Percentiles rank a stretch among this genome's conserved stretches.
These are phyloP conservation scores for Dimargaris cristalligena DNA, from an alignment of 192 early-diverging fungal genomes.

Conservation along the genomic window DNA sequence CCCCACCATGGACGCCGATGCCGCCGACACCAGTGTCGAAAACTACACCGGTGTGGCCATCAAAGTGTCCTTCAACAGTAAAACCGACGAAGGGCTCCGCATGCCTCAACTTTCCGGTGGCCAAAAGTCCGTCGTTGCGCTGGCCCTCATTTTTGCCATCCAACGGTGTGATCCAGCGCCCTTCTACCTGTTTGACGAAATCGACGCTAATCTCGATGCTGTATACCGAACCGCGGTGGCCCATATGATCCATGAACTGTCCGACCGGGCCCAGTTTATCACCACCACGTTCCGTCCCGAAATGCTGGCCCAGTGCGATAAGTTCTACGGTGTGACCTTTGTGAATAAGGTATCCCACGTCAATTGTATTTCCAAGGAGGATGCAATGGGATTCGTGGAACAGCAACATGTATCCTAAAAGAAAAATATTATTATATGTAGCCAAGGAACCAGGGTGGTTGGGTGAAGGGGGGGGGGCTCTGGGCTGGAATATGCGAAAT, in stretches of 20 bases:
- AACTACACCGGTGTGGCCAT: conserved; percentile 86
- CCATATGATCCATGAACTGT: conserved; percentile 81
- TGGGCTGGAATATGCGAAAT: too few species aligned
- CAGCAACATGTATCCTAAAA: conserved; percentile 13
- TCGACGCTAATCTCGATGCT: conserved; percentile 94
- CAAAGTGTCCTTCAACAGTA: conserved; percentile 86
- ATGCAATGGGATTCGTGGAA: conserved; percentile 51
- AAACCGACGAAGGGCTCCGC: conserved; percentile 64
- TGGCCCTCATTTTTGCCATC: conserved; percentile 95
- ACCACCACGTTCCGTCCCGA: conserved; percentile 98
- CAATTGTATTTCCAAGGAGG: conserved; percentile 49
- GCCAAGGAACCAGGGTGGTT: too few species aligned
- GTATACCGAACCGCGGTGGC: conserved; percentile 89
- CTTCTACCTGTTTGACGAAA: conserved; percentile 99
- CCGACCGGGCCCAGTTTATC: conserved; percentile 81
- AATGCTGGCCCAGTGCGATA: conserved; percentile 75
- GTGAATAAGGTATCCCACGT: conserved; percentile 85
- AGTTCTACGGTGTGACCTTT: conserved; percentile 97
- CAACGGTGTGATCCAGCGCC: conserved; percentile 97
- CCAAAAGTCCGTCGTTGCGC: conserved; percentile 93
- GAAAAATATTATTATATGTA: background rate
- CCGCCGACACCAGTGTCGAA: conserved; percentile 30
- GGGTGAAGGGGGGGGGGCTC: too few species aligned
- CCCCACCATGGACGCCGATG: conserved; percentile 7
- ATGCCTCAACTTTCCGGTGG: conserved; percentile 96